These are phyloP conservation scores for Globisporangium spinosum DNA, from an alignment of 352 stramenopile genomes.

Conservation along the genomic window DNA sequence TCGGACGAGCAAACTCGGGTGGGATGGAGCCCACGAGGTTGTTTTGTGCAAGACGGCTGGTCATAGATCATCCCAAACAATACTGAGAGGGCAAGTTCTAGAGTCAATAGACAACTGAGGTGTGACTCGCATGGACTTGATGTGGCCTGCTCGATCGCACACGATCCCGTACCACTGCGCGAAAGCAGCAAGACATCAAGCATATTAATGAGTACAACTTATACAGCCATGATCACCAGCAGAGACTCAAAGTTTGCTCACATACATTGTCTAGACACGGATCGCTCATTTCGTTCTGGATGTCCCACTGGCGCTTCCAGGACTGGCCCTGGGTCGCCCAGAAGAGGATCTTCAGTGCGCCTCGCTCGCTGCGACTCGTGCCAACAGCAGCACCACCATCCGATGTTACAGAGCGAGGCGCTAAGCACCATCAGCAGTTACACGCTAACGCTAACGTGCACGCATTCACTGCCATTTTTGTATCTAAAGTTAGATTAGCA, in stretches of 20 bases:
- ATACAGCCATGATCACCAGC: neutral
- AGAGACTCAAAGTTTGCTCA: constrained; percentile 1
- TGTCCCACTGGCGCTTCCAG: constrained; percentile 52
- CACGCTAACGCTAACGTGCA: neutral
- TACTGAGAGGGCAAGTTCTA: neutral
- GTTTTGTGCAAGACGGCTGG: constrained; percentile 51
- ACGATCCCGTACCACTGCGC: constrained; percentile 61
- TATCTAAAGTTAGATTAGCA: constrained; percentile 2
- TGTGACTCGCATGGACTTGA: constrained; percentile 43
- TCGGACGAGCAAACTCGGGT: constrained; percentile 41
- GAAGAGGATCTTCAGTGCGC: constrained; percentile 62
- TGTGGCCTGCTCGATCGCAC: constrained; percentile 47
- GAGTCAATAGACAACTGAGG: neutral
- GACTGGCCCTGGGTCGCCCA: constrained; percentile 53
- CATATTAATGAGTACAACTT: neutral
- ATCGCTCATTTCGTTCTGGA: constrained; percentile 65
- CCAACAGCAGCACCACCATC: neutral
- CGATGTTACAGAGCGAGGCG: neutral
- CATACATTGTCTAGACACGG: constrained; percentile 52
- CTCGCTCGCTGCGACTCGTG: constrained; percentile 40
- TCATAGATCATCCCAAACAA: neutral
- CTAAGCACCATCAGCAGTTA: neutral
- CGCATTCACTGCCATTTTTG: neutral
- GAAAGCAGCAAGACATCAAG: neutral
- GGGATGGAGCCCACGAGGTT: constrained; percentile 62